Percentiles rank a stretch among this genome's conserved stretches.
These are phyloP conservation scores for Phragmites australis DNA, from an alignment of 176 grass and related monocot species.

Conservation along the genomic window DNA sequence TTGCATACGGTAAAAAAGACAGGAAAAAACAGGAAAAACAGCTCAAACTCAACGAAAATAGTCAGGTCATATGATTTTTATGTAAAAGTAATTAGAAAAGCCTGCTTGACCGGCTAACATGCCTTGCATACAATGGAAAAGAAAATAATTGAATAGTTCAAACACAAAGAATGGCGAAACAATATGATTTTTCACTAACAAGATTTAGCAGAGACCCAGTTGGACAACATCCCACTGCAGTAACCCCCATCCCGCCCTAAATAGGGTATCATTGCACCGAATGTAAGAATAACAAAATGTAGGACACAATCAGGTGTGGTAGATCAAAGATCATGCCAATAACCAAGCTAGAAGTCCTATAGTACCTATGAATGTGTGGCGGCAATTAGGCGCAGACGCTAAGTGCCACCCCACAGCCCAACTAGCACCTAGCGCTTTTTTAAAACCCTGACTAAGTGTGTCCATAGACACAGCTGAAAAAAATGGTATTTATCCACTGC, in stretches of 20 bases:
- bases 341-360: background rate
- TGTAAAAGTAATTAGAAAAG: background rate
- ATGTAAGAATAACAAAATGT: background rate
- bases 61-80: background rate
- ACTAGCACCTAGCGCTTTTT: background rate
- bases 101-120: background rate
- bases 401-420: background rate
- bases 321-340: background rate
- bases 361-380: conserved; percentile 11
- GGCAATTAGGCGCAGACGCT: too few relatives aligned
- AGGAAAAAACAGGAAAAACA: background rate
- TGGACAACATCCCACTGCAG: background rate
- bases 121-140: conserved; percentile 9
- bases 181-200: background rate
- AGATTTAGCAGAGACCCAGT: background rate
- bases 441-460: conserved; percentile 12
- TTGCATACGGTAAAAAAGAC: background rate
- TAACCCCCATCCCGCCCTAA: background rate
- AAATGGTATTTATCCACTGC: conserved; percentile 21
- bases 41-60: background rate
- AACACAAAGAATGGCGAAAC: background rate
- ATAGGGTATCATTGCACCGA: background rate
- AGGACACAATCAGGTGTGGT: conserved; percentile 12
- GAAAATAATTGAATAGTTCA: background rate
- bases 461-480: background rate